Conservation (phyloP, 192 early-diverging fungal genomes). For the Coemansia sp. region DNA sequence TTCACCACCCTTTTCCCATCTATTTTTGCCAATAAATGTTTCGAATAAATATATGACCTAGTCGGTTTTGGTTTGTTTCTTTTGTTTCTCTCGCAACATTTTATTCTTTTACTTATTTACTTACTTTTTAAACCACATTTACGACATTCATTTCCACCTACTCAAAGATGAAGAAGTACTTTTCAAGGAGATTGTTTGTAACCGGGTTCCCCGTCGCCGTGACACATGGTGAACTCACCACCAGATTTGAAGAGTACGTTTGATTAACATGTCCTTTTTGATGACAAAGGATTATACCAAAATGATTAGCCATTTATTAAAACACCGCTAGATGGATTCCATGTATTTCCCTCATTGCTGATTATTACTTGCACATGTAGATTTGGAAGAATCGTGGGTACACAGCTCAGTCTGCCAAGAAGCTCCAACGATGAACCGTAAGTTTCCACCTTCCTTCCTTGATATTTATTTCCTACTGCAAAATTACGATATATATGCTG, state of each 20-base stretch:
- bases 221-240: conserved; percentile 31
- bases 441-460: too few relatives aligned
- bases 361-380: conserved; percentile 15
- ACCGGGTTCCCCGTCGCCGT: conserved; percentile 35
- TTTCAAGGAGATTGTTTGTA: conserved; percentile 35
- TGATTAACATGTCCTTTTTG: too few relatives aligned
- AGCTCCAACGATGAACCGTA: conserved; percentile 38
- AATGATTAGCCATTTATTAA: too few relatives aligned
- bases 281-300: too few relatives aligned
- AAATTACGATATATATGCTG: not conserved
- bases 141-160: too few relatives aligned
- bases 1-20: too few relatives aligned
- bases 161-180: conserved; percentile 29
- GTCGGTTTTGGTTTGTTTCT: not conserved
- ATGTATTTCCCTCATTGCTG: too few relatives aligned
- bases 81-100: not conserved
- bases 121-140: too few relatives aligned
- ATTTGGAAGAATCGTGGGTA: conserved; percentile 44
- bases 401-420: conserved; percentile 21
- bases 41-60: not conserved
- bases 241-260: conserved; percentile 48
- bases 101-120: not conserved
- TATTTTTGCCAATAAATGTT: not conserved
- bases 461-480: not conserved
- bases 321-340: too few relatives aligned